Base-by-base conservation (phyloP, 768 basidiomycete genomes). In the Termitomyces sp. region DNA sequence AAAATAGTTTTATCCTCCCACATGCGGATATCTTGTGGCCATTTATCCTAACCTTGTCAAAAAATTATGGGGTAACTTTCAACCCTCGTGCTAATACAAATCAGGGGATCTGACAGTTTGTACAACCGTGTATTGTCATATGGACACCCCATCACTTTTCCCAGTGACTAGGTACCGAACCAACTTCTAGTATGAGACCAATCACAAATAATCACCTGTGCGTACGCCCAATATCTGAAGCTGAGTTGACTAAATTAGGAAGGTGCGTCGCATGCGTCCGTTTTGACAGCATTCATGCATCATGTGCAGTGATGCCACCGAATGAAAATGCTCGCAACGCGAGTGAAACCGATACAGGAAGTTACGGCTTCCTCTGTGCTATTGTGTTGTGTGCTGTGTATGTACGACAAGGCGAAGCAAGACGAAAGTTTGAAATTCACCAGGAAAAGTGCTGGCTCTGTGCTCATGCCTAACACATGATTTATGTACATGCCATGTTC, bases 61-160 rank as follows among this genome's bases (percentile, higher is more conserved):
- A 26, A 46, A 40, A 47, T 10, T 54, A 26, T 54, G 53, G 53
- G 53, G 53, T 54, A 54, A 30, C 30, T 40, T 38, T 37, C 10
- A 10, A 26, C 17, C 37, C 41, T n/a, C 28, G 15, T 24, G 45
- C 53, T 46, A 30, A 35, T 21, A 45, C 45, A 37, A 46, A 53
- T 53, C 35, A 53, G 53, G 53, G 30, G 12, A 22, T n/a, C n/a
- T n/a, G n/a, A n/a, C n/a, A n/a, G n/a, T n/a, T n/a, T n/a, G n/a
- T n/a, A n/a, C n/a, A n/a, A n/a, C n/a, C n/a, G n/a, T n/a, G n/a
- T n/a, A n/a, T n/a, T n/a, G n/a, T n/a, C n/a, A n/a, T n/a, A n/a
- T n/a, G n/a, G n/a, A n/a, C n/a, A n/a, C n/a, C n/a, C n/a, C n/a
- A n/a, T n/a, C n/a, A n/a, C n/a, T n/a, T n/a, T n/a, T n/a, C n/a